Percentiles rank a stretch among this genome's conserved stretches.
Evolutionary conservation across 768 basidiomycete genomes (phyloP).

Genomic region (Mycena rebaudengoi): DNA sequence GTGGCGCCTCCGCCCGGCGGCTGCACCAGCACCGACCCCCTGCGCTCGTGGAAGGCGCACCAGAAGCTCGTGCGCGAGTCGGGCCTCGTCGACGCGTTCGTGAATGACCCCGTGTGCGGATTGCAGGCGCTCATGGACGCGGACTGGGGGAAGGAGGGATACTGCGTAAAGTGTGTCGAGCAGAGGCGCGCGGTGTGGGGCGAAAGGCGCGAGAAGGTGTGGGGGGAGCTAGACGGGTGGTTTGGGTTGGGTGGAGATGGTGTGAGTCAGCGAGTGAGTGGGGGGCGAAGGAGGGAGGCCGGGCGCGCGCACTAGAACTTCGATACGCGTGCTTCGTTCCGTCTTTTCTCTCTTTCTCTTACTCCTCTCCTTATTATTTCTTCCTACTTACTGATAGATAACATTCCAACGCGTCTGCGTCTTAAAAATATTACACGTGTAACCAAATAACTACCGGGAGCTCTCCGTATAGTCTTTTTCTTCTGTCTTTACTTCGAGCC

Average conservation of each 20-base stretch:
- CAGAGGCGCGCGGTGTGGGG: constrained; percentile 38
- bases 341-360: too few relatives aligned
- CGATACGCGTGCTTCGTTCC: too few relatives aligned
- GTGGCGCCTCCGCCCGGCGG: neutral
- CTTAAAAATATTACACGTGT: too few relatives aligned
- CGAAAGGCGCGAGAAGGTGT: constrained; percentile 38
- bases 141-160: constrained; percentile 38
- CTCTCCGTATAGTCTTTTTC: too few relatives aligned
- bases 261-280: too few relatives aligned
- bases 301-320: too few relatives aligned
- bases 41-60: constrained; percentile 13
- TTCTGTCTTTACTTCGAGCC: too few relatives aligned
- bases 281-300: too few relatives aligned
- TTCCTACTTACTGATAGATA: too few relatives aligned
- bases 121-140: constrained; percentile 40
- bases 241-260: constrained; percentile 26
- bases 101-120: constrained; percentile 46
- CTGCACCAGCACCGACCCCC: constrained; percentile 9
- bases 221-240: constrained; percentile 40
- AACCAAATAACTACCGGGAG: too few relatives aligned
- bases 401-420: too few relatives aligned
- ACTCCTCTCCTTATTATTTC: too few relatives aligned
- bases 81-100: constrained; percentile 36
- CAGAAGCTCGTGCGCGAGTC: constrained; percentile 28
- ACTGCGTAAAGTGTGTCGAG: constrained; percentile 44